These are phyloP conservation scores for Trichoderma brevicompactum DNA, from an alignment of 2,329 filamentous ascomycete genomes.

Conservation along the genomic window DNA sequence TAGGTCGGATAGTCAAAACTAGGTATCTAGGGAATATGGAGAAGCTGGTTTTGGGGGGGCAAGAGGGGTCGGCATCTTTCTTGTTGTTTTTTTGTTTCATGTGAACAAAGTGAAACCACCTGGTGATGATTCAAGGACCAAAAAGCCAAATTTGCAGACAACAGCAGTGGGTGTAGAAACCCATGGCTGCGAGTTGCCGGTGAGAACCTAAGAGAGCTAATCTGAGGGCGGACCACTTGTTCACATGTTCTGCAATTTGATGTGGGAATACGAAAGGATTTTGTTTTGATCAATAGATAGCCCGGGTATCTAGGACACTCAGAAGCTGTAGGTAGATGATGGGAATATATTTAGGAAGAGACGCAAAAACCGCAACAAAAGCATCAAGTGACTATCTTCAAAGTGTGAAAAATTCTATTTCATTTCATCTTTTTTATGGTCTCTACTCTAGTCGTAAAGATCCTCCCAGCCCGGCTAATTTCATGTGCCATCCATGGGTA, in stretches of 20 bases:
- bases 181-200: slow-evolving; percentile 48
- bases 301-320: background rate
- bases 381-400: background rate
- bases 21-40: background rate
- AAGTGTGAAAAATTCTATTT: slow-evolving; percentile 22
- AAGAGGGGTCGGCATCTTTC: slow-evolving; percentile 24
- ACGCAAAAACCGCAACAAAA: background rate
- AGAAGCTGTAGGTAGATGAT: background rate
- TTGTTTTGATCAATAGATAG: no score
- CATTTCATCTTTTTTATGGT: slow-evolving; percentile 27
- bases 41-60: no score
- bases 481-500: slow-evolving; percentile 21
- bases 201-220: slow-evolving; percentile 63
- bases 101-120: slow-evolving; percentile 37
- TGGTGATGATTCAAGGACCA: slow-evolving; percentile 58
- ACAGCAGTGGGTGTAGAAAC: slow-evolving; percentile 38
- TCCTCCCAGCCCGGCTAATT: slow-evolving; percentile 4
- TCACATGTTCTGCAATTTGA: background rate
- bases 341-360: background rate
- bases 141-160: slow-evolving; percentile 64
- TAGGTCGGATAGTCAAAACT: background rate
- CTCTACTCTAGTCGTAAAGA: slow-evolving; percentile 34
- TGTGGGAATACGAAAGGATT: no score
- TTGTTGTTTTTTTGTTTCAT: slow-evolving; percentile 10
- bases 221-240: slow-evolving; percentile 51